Evolutionary conservation across 2,329 filamentous ascomycete genomes (phyloP), one percentile per base, ranked within the genome.

Genomic region (Tolypocladium tundrense): DNA sequence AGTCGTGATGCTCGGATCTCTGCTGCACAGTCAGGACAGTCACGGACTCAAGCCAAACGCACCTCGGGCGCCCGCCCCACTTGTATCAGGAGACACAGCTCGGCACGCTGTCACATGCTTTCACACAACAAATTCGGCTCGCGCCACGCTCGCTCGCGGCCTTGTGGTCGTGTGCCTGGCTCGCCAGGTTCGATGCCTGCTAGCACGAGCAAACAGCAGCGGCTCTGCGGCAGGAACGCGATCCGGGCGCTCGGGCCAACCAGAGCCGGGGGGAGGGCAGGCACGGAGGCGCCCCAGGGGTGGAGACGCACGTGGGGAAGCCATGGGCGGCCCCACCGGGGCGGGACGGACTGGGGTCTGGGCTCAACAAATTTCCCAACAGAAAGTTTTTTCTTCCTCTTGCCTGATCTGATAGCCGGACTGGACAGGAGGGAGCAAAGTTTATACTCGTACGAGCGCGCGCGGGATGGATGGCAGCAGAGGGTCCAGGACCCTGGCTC

Each of bases 341-440:
- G 27, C 45, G 24, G 37, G 35, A 40, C 31, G 7, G 27, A 33
- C 40, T 31, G 14, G 14, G 53, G 53, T 61, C 64, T 62, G 60
- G 60, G 61, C 68, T 64, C 69, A 71, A 71, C 69, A 71, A 71
- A 69, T 68, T 70, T 68, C 69, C 69, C 69, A 71, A 71, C 69
- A 71, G 69, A 71, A 70, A 45, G 31, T 2, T 43, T 43, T 55
- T 37, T 37, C 31, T 45, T n/a, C 21, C 35, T 31, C 37, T 13
- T 24, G 14, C 52, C 27, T 51, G 48, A 21, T 11, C 27, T 45
- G 42, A 14, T 10, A 7, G 39, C 39, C n/a, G 21, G 24, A 4
- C 21, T 24, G 40, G 14, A 16, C 40, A 9, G n/a, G n/a, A 16
- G 5, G 8, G 40, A 39, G 10, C 6, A 11, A 39, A 4, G 37